Evolutionary conservation across 2,329 filamentous ascomycete genomes (phyloP), one percentile per base, ranked within the genome.

Genomic region (Phoma herbarum): DNA sequence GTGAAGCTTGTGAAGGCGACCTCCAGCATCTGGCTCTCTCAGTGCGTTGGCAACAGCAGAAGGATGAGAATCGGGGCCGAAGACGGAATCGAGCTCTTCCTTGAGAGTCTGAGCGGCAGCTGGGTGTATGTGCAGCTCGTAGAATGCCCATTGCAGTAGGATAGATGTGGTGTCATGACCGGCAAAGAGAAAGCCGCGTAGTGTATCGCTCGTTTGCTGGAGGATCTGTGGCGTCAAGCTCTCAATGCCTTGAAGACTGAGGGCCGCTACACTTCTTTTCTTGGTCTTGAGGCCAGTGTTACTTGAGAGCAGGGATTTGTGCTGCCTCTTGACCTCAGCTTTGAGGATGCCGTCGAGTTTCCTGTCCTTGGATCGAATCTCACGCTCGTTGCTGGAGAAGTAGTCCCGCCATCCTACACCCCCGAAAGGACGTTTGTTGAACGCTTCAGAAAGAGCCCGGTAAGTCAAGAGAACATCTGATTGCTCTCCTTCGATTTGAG

Each of bases 131-230:
- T 70, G 63, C 12, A 76, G 60, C 16, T 67, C 60, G 54, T 74
- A 68, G 50, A 68, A 67, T 2, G 59, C 50, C 59, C 70, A 77
- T 49, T 66, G 63, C 0, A 67, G 55, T 1, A 67, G 47, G 25
- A 68, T 72, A 26, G 64, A 66, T 2, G 70, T 74, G 11, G 73
- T 73, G 59, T 75, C 73, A 48, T 75, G 72, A 1, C 73, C 74
- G 18, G 71, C 71, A 53, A 76, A 73, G 28, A 76, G 59, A 60
- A 75, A 75, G 3, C 74, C 72, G 57, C 78, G 78, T 50, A 71
- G 52, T 14, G 64, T 58, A 73, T 75, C 62, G 75, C 72, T 41
- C 64, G 75, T 45, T 65, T 74, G 52, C 59, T 65, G 51, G 63
- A 39, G 69, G 56, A 62, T 78, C 66, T 39, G 74, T 49, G 39